phyloP scores from a whole-genome alignment of 768 basidiomycete species.

The Leccinum ochraceum region DNA sequence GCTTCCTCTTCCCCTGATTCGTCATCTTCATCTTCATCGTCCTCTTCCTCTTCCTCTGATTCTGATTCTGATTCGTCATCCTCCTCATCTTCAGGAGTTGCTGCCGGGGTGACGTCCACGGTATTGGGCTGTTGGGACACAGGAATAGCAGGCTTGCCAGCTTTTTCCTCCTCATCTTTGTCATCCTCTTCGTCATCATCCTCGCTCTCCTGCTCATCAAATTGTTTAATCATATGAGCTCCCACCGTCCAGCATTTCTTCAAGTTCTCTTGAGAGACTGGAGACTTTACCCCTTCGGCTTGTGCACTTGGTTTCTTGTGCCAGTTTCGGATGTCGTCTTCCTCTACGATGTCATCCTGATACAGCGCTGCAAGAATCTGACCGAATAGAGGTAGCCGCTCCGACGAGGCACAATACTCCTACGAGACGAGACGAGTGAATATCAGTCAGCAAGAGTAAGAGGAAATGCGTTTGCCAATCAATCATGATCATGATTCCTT shows the following conservation, averaged over 20 bases:
- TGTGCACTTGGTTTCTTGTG: constrained; percentile 57
- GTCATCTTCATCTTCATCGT: constrained; percentile 5
- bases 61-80: constrained; percentile 10
- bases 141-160: background rate
- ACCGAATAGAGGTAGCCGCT: constrained; percentile 73
- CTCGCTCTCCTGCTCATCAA: constrained; percentile 73
- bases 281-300: constrained; percentile 47
- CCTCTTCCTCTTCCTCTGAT: constrained; percentile 9
- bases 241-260: constrained; percentile 71
- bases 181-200: constrained; percentile 25
- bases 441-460: constrained; percentile 2
- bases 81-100: constrained; percentile 5
- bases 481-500: constrained; percentile 1
- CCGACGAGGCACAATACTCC: constrained; percentile 66
- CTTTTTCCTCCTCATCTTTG: constrained; percentile 16
- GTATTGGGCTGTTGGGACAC: background rate
- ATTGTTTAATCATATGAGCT: constrained; percentile 75
- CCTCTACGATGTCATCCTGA: constrained; percentile 89
- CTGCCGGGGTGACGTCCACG: background rate
- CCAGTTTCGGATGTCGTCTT: constrained; percentile 90
- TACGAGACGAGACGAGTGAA: constrained; percentile 28
- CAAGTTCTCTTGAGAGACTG: constrained; percentile 51
- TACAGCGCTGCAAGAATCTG: constrained; percentile 85
- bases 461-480: background rate
- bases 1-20: constrained; percentile 17